phyloP scores from a whole-genome alignment of 805 yeast genomes.

The Wickerhamomyces tratensis region DNA sequence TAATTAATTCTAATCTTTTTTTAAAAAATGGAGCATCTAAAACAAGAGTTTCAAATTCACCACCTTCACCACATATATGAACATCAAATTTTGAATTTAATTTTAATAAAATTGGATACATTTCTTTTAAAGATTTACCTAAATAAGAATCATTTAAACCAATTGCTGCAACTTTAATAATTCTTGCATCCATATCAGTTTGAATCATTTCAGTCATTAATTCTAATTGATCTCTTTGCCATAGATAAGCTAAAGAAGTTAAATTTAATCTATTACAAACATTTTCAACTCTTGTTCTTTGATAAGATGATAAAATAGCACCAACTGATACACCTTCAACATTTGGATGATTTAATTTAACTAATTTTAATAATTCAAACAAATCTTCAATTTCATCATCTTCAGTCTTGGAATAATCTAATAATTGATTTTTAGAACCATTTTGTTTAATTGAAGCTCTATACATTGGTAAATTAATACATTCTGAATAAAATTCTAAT shows the following conservation, averaged over 20 bases:
- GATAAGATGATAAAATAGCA: slow-evolving; percentile 92
- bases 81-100: slow-evolving; percentile 65
- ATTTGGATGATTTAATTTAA: slow-evolving; percentile 52
- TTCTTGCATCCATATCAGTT: slow-evolving; percentile 62
- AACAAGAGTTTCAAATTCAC: slow-evolving; percentile 92
- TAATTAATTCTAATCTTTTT: slow-evolving; percentile 26
- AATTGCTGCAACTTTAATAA: slow-evolving; percentile 89
- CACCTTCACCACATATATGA: slow-evolving; percentile 98
- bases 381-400: slow-evolving; percentile 89
- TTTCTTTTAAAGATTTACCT: slow-evolving; percentile 55
- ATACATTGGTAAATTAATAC: slow-evolving; percentile 75
- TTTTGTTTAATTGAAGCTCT: slow-evolving; percentile 42
- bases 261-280: slow-evolving; percentile 72
- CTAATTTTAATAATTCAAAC: slow-evolving; percentile 37
- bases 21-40: slow-evolving; percentile 82
- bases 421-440: slow-evolving; percentile 56
- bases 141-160: slow-evolving; percentile 64
- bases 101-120: slow-evolving; percentile 45
- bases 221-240: slow-evolving; percentile 83
- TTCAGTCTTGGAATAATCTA: slow-evolving; percentile 61
- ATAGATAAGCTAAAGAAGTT: slow-evolving; percentile 63
- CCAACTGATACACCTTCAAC: slow-evolving; percentile 88
- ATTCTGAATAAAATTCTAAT: slow-evolving; percentile 51
- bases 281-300: slow-evolving; percentile 85
- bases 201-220: slow-evolving; percentile 75